Evolutionary conservation across 73 alveolate genomes (phyloP).

Genomic region (Paramecium caudatum): DNA sequence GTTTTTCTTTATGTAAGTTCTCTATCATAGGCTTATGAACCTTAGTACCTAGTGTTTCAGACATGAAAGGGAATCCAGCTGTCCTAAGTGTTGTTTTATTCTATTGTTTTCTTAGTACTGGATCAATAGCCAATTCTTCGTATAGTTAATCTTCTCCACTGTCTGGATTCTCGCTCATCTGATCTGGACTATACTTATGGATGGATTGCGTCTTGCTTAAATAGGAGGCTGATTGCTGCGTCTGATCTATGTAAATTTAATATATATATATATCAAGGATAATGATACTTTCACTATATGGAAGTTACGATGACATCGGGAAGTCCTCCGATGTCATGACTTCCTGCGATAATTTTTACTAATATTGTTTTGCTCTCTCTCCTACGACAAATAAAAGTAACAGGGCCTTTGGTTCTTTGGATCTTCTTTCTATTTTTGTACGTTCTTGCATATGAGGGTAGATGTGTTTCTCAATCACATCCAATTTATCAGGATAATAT

Average conservation of each 20-base stretch:
- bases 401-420: background rate
- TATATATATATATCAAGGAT: background rate
- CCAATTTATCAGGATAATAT: conserved; percentile 13
- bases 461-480: conserved; percentile 2
- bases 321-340: conserved; percentile 53
- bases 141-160: conserved; percentile 31
- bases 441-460: conserved; percentile 6
- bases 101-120: conserved; percentile 50
- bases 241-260: conserved; percentile 42
- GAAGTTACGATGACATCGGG: conserved; percentile 35
- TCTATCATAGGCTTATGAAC: background rate
- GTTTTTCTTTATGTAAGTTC: conserved; percentile 24
- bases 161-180: background rate
- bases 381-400: background rate
- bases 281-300: conserved; percentile 51
- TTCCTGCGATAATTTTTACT: conserved; percentile 31
- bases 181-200: conserved; percentile 34
- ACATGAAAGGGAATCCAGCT: conserved; percentile 61
- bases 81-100: conserved; percentile 62
- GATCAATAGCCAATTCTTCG: conserved; percentile 9
- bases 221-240: conserved; percentile 51
- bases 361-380: conserved; percentile 28
- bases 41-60: conserved; percentile 22
- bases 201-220: conserved; percentile 28
- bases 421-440: background rate